Evolutionary conservation across 192 early-diverging fungal species (phyloP).

Genomic region (Entrophospora sp.): DNA sequence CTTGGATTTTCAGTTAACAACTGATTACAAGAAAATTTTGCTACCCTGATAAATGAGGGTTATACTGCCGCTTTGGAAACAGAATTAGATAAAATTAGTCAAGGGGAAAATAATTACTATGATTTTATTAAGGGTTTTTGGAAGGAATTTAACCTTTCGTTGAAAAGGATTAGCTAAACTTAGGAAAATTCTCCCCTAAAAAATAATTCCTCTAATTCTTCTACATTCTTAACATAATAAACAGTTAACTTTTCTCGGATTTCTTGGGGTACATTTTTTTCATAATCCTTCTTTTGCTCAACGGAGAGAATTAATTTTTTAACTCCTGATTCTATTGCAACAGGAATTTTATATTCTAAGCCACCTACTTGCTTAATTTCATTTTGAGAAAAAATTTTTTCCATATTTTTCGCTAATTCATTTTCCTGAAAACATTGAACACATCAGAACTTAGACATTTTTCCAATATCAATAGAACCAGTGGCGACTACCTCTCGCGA

Average conservation of each 20-base stretch:
- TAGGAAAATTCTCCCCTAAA: not conserved
- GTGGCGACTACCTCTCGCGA: not conserved
- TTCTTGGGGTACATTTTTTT: conserved; percentile 6
- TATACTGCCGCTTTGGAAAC: conserved; percentile 3
- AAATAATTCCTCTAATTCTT: not conserved
- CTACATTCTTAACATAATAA: not conserved
- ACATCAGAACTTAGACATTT: not conserved
- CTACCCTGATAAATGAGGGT: not conserved
- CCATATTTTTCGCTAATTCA: not conserved
- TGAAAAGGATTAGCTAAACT: conserved; percentile 7
- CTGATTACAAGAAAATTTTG: not conserved
- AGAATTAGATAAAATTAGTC: conserved; percentile 3
- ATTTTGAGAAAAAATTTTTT: not conserved
- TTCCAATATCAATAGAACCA: not conserved
- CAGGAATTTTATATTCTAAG: not conserved
- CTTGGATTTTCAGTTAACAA: not conserved
- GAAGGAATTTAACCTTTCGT: not conserved
- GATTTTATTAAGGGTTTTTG: conserved; percentile 1
- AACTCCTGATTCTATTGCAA: not conserved
- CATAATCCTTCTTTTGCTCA: not conserved
- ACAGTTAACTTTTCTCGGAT: not conserved
- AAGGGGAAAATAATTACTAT: conserved; percentile 6
- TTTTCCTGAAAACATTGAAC: not conserved
- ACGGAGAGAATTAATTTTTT: conserved; percentile 1
- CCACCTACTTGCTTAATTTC: not conserved